phyloP scores from a whole-genome alignment of 2,329 filamentous ascomycete genomes.

The Monosporascus sp. region DNA sequence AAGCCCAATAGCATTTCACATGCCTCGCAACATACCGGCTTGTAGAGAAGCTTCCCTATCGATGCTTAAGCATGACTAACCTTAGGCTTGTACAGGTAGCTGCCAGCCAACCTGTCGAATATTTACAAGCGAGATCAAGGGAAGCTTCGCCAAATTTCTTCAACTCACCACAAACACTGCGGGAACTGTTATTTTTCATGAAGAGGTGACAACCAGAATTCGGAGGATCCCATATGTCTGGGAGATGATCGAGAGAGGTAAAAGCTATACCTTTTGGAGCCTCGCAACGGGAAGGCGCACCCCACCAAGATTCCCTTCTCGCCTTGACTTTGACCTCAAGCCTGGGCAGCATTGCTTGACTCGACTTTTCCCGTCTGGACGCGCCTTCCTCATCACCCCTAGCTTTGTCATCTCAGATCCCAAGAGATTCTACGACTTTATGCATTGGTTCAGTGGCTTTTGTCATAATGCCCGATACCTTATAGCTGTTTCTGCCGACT shows the following conservation, averaged over 20 bases:
- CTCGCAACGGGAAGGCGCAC: constrained; percentile 19
- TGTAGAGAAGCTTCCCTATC: too few relatives aligned
- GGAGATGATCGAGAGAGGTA: constrained; percentile 15
- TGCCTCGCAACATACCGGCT: too few relatives aligned
- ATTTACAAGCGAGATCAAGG: constrained; percentile 16
- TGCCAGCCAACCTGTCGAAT: constrained; percentile 22
- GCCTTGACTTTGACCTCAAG: constrained; percentile 6
- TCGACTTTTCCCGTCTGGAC: constrained; percentile 38
- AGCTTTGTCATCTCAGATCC: constrained; percentile 45
- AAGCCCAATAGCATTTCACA: too few relatives aligned
- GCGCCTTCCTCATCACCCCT: constrained; percentile 42
- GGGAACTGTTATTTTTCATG: constrained; percentile 26
- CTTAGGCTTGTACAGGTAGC: constrained; percentile 10
- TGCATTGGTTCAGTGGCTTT: constrained; percentile 33
- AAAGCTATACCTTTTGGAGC: constrained; percentile 23
- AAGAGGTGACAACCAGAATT: constrained; percentile 17
- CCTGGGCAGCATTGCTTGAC: constrained; percentile 31
- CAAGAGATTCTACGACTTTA: constrained; percentile 27
- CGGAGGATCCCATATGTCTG: constrained; percentile 21
- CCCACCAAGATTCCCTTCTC: constrained; percentile 26
- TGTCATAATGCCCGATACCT: constrained; percentile 18
- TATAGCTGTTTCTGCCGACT: constrained; percentile 31
- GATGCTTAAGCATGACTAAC: constrained; percentile 1
- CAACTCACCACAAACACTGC: constrained; percentile 15
- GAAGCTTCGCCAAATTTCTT: constrained; percentile 21